Conservation (phyloP, 192 early-diverging fungal species). For the Coemansia asiatica region DNA sequence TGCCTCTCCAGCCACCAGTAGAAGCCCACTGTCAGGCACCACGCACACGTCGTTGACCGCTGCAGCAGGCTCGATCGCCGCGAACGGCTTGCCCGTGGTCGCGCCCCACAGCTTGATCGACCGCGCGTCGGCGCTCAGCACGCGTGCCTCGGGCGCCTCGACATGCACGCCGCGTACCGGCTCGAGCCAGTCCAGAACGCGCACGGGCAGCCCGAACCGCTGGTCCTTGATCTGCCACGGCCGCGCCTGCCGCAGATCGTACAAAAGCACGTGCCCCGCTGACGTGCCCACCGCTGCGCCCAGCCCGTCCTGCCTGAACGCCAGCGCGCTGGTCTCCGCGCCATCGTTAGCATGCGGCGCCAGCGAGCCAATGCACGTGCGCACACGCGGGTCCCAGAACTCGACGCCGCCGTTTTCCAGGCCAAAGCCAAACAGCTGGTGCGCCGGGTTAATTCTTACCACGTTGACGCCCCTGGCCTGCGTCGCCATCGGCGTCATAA, state of each 20-base stretch:
- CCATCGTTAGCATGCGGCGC: slow-evolving; percentile 43
- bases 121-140: slow-evolving; percentile 85
- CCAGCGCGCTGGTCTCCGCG: slow-evolving; percentile 70
- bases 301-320: slow-evolving; percentile 85
- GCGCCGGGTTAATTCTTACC: slow-evolving; percentile 81
- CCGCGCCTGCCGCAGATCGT: slow-evolving; percentile 83
- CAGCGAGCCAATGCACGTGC: slow-evolving; percentile 73
- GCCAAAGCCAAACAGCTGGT: slow-evolving; percentile 91
- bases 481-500: slow-evolving; percentile 81
- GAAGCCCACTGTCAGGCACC: slow-evolving; percentile 76
- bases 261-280: slow-evolving; percentile 87
- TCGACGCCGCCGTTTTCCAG: slow-evolving; percentile 83
- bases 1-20: slow-evolving; percentile 91
- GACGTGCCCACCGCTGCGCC: slow-evolving; percentile 84
- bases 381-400: slow-evolving; percentile 92
- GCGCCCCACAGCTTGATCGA: slow-evolving; percentile 95
- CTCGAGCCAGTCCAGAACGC: slow-evolving; percentile 77
- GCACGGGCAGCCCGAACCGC: slow-evolving; percentile 94
- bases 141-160: slow-evolving; percentile 59
- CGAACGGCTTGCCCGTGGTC: slow-evolving; percentile 79
- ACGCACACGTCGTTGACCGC: slow-evolving; percentile 94
- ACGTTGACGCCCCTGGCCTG: slow-evolving; percentile 69
- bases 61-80: slow-evolving; percentile 85
- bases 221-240: slow-evolving; percentile 95
- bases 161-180: slow-evolving; percentile 23